Conservation (phyloP, 2,329 filamentous ascomycete genomes). For the Colletotrichum sp. region DNA sequence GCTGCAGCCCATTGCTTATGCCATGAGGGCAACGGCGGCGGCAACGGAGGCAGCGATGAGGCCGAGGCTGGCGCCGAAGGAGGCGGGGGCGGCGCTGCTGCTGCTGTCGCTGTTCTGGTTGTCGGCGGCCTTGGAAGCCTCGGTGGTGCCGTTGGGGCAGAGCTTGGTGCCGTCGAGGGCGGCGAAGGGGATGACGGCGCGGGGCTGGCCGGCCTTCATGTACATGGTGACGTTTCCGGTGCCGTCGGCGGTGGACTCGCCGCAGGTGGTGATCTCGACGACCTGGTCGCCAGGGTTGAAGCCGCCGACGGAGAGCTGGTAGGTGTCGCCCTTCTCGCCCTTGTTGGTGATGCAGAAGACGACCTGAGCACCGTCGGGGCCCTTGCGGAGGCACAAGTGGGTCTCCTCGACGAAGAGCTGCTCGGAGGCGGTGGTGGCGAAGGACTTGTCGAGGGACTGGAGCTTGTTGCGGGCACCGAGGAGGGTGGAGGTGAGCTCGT, state of each 20-base stretch:
- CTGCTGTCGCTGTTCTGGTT: neutral
- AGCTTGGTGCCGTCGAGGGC: neutral
- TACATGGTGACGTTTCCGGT: constrained; percentile 18
- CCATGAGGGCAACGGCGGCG: constrained; percentile 10
- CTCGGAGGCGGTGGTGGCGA: constrained; percentile 12
- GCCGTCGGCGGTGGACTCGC: constrained; percentile 9
- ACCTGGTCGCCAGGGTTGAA: constrained; percentile 15
- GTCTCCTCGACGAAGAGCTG: constrained; percentile 20
- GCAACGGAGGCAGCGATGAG: constrained; percentile 8
- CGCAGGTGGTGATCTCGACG: constrained; percentile 13
- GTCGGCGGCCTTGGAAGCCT: neutral
- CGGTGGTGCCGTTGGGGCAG: constrained; percentile 12
- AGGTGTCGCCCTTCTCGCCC: constrained; percentile 11
- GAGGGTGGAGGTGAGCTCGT: constrained; percentile 30
- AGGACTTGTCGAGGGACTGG: neutral
- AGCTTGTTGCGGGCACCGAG: constrained; percentile 13
- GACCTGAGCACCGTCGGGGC: constrained; percentile 14
- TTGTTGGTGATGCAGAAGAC: constrained; percentile 22
- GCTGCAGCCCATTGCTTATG: neutral
- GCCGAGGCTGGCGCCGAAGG: neutral
- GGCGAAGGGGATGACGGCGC: neutral
- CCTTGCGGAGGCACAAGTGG: constrained; percentile 17
- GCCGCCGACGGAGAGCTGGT: constrained; percentile 14
- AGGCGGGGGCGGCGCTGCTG: neutral
- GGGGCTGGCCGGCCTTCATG: constrained; percentile 17